Evolutionary conservation across 2,329 filamentous ascomycete species (phyloP).

Genomic region (Botrytis byssoidea): DNA sequence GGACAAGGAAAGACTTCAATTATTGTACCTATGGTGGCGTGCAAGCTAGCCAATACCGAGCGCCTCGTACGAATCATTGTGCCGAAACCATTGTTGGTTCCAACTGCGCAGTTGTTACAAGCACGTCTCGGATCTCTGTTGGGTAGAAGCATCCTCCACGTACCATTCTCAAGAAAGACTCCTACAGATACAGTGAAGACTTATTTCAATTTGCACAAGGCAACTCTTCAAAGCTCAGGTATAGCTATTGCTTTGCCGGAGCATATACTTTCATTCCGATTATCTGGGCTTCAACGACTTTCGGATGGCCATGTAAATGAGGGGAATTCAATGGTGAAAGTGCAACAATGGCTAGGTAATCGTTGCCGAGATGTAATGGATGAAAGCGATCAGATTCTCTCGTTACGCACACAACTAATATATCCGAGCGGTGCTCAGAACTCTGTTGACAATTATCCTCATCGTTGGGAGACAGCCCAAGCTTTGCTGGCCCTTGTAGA

Average conservation of each 20-base stretch:
- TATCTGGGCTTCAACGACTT: slow-evolving; percentile 50
- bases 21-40: slow-evolving; percentile 53
- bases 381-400: slow-evolving; percentile 47
- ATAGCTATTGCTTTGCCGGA: slow-evolving; percentile 53
- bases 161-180: slow-evolving; percentile 49
- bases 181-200: slow-evolving; percentile 38
- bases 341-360: slow-evolving; percentile 46
- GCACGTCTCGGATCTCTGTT: slow-evolving; percentile 46
- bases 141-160: slow-evolving; percentile 44
- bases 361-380: slow-evolving; percentile 52
- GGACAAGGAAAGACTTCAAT: slow-evolving; percentile 61
- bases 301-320: slow-evolving; percentile 42
- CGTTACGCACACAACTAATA: slow-evolving; percentile 43
- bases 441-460: slow-evolving; percentile 42
- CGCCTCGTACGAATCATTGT: slow-evolving; percentile 46
- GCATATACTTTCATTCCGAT: slow-evolving; percentile 53
- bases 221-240: slow-evolving; percentile 41
- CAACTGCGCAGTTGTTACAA: slow-evolving; percentile 48
- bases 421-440: slow-evolving; percentile 43
- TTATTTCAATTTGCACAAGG: slow-evolving; percentile 43
- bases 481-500: slow-evolving; percentile 38
- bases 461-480: slow-evolving; percentile 42
- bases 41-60: slow-evolving; percentile 46
- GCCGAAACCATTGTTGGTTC: slow-evolving; percentile 45
- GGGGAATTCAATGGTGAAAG: slow-evolving; percentile 45